Conservation (phyloP, 2,329 filamentous ascomycete genomes). For the Clonostachys solani region DNA sequence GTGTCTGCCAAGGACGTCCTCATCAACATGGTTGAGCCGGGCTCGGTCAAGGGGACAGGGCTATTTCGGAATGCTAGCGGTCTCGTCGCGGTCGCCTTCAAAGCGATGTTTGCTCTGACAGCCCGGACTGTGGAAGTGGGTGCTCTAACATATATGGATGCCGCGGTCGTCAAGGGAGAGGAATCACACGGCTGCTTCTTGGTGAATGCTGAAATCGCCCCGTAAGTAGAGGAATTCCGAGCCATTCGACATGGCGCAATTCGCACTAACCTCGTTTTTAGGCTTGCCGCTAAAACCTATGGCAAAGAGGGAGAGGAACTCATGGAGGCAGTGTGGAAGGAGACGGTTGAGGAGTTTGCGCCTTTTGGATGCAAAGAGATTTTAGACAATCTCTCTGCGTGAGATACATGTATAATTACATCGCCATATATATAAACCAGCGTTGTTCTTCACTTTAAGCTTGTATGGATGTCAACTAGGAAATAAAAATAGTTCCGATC, state of each 20-base stretch:
- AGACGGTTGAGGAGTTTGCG: background rate
- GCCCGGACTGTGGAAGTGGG: constrained; percentile 28
- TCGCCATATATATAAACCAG: too few relatives aligned
- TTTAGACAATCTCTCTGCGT: too few relatives aligned
- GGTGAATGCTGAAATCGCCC: constrained; percentile 38
- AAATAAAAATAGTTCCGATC: too few relatives aligned
- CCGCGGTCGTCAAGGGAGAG: constrained; percentile 34
- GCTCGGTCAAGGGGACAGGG: constrained; percentile 16
- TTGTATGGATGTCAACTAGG: too few relatives aligned
- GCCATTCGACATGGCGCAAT: background rate
- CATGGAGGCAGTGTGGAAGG: background rate
- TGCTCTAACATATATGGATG: constrained; percentile 42
- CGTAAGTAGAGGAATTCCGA: constrained; percentile 24
- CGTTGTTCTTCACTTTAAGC: too few relatives aligned
- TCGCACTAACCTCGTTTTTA: background rate
- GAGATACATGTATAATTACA: too few relatives aligned
- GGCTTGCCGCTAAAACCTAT: background rate
- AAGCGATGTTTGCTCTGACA: too few relatives aligned
- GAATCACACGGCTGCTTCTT: constrained; percentile 47
- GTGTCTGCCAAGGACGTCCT: constrained; percentile 24
- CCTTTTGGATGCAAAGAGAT: too few relatives aligned
- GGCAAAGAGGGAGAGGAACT: background rate
- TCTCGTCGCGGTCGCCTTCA: constrained; percentile 6
- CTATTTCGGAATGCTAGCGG: constrained; percentile 8
- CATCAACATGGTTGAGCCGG: constrained; percentile 29